Conservation (phyloP, 257 asterid genomes). For the Nyctanthes arbortristis region DNA sequence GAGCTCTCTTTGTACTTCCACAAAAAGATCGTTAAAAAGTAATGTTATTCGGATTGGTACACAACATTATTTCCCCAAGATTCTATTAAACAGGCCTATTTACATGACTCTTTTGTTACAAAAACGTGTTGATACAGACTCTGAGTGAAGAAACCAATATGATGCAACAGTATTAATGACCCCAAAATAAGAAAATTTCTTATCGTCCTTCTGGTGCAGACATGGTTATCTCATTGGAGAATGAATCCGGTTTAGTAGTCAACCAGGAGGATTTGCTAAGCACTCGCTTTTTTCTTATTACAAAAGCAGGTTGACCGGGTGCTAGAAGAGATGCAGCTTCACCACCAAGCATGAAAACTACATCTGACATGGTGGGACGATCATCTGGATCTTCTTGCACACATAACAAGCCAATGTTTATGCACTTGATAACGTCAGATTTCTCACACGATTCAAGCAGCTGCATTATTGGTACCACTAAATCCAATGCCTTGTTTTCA, state of each 20-base stretch:
- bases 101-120: too few relatives aligned
- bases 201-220: slow-evolving; percentile 32
- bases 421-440: slow-evolving; percentile 33
- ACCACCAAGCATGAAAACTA: slow-evolving; percentile 32
- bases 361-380: slow-evolving; percentile 37
- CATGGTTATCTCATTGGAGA: slow-evolving; percentile 20
- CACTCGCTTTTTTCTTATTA: slow-evolving; percentile 30
- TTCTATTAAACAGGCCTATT: too few relatives aligned
- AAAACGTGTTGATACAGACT: too few relatives aligned
- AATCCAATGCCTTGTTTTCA: slow-evolving; percentile 32
- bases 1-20: too few relatives aligned
- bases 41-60: too few relatives aligned
- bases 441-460: slow-evolving; percentile 19
- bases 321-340: slow-evolving; percentile 22
- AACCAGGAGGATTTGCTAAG: slow-evolving; percentile 24
- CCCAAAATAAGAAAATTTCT: background rate
- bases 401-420: slow-evolving; percentile 38
- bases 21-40: too few relatives aligned
- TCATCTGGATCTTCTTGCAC: slow-evolving; percentile 47
- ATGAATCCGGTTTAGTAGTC: slow-evolving; percentile 21
- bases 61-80: too few relatives aligned
- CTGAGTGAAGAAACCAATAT: too few relatives aligned
- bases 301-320: slow-evolving; percentile 35
- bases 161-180: too few relatives aligned
- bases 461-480: slow-evolving; percentile 21